A percentile compares a stretch with the other conserved stretches of the same genome.
phyloP scores from a whole-genome alignment of 2,329 filamentous ascomycete genomes.

The Periconia sp. region DNA sequence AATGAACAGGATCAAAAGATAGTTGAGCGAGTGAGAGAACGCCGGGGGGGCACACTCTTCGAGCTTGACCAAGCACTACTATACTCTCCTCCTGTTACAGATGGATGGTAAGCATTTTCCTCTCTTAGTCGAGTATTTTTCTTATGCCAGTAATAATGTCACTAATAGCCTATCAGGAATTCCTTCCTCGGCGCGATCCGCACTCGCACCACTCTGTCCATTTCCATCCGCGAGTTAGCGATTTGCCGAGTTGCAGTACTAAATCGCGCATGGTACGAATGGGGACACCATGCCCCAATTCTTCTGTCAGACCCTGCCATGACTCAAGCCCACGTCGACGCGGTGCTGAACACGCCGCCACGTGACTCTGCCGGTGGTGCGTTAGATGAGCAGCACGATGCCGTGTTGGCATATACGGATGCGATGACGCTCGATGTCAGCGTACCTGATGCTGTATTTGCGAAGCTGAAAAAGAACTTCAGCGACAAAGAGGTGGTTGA shows the following conservation, averaged over 20 bases:
- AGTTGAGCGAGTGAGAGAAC: conserved; percentile 57
- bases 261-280: conserved; percentile 86
- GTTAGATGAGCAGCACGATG: conserved; percentile 65
- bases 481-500: conserved; percentile 77
- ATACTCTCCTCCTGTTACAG: conserved; percentile 61
- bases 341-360: conserved; percentile 30
- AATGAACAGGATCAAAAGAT: conserved; percentile 57
- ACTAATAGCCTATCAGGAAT: conserved; percentile 47
- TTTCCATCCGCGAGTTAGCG: conserved; percentile 72
- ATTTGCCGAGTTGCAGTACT: conserved; percentile 82
- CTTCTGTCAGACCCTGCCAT: conserved; percentile 49
- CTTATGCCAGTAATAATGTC: neutral
- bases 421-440: conserved; percentile 80
- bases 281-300: conserved; percentile 75
- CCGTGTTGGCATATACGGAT: conserved; percentile 75
- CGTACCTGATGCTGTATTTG: conserved; percentile 72
- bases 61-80: conserved; percentile 61
- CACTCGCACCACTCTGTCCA: conserved; percentile 57
- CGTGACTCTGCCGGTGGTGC: conserved; percentile 5
- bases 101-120: conserved; percentile 55
- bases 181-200: conserved; percentile 63
- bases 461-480: conserved; percentile 65
- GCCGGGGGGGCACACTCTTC: conserved; percentile 58
- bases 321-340: conserved; percentile 45
- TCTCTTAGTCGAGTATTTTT: neutral